Evolutionary conservation across 108 stramenopile genomes (phyloP), one percentile per base, ranked within the genome.

Genomic region (Fistulifera pelliculosa): DNA sequence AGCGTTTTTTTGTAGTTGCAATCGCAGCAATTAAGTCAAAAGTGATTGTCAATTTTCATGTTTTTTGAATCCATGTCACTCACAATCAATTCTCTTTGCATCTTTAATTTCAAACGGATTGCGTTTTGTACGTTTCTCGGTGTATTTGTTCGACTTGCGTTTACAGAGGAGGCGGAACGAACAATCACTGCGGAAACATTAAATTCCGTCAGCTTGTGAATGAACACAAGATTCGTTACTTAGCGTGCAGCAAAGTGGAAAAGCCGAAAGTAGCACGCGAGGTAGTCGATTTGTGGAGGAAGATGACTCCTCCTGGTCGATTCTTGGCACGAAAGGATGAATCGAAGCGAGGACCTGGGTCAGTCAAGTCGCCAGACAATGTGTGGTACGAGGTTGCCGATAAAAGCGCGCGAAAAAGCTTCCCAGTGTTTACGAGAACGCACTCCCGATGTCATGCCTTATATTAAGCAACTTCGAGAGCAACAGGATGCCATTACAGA

Each of bases 401-500:
- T 28, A 79, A 83, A 81, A 50, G 84, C 89, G 6, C 53, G 81
- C 13, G 84, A 83, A 43, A 90, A 90, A 41, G 81, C 88, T 1
- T 79, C 77, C 3, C 88, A 90, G 60, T 86, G 88, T 70, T 60
- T 90, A 21, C 68, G 84, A 8, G 89, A 90, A 49, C 56, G 83
- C 10, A 83, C 78, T 18, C 45, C 69, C 25, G 77, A 77, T 52
- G 69, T 71, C 25, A 1, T 65, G 16, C 73, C 72, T 12, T 65
- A 58, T 35, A 27, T 74, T 10, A 31, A 58, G 15, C 47, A 73
- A 26, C 31, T 76, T 17, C 69, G 64, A 16, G 50, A 65, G 19
- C 69, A 77, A 21, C 68, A 72, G 49, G 64, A 75, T 47, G 16
- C 43, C 13, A 53, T 47, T 21, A 64, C 59, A 26, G 62, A 50